Base-by-base conservation (phyloP, 805 yeast species). In the Candida stauntonica region DNA sequence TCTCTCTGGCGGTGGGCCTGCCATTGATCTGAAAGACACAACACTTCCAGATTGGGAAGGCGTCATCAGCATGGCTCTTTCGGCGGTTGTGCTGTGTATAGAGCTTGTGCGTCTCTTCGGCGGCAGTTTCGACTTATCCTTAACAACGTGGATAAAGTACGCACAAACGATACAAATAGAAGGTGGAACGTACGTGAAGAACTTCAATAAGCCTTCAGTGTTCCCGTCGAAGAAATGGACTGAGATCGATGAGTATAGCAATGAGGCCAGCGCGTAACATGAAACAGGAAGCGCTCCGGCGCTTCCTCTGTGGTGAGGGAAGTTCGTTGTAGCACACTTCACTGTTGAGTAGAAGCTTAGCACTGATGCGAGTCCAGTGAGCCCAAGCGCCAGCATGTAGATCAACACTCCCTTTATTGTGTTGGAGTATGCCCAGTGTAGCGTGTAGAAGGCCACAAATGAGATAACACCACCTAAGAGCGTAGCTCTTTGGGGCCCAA, bases 281-380 rank as follows among this genome's bases (percentile, higher is more conserved):
- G 59, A 45, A 5, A 55, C 58, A 1, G 60, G 60, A 3, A 54
- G 36, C 0, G 60, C 59, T 13, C 60, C 60, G 11, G 60, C 60
- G 4, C 52, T 50, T 6, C 60, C 93, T 52, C 82, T 68, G 51
- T 79, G 77, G 20, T 73, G 62, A 0, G 91, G 91, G 47, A 83
- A 84, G 51, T 83, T 84, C 3, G 81, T 55, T 1, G 60, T 64
- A 20, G 67, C 61, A 29, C 68, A 63, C 39, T 66, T 67, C n/a
- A 67, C 61, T 4, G 86, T 71, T 20, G 83, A 73, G 51, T 72
- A 82, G 42, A 75, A 71, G 2, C 79, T 75, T 8, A 77, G 55
- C 4, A 73, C 75, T 0, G 87, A 79, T 0, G 88, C 86, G 47
- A 78, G 73, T 0, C 88, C 86, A n/a, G 75, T 67, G 23, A 68